Conservation (phyloP, 495 filamentous ascomycete species). For the Penicillium psychrofluorescens region DNA sequence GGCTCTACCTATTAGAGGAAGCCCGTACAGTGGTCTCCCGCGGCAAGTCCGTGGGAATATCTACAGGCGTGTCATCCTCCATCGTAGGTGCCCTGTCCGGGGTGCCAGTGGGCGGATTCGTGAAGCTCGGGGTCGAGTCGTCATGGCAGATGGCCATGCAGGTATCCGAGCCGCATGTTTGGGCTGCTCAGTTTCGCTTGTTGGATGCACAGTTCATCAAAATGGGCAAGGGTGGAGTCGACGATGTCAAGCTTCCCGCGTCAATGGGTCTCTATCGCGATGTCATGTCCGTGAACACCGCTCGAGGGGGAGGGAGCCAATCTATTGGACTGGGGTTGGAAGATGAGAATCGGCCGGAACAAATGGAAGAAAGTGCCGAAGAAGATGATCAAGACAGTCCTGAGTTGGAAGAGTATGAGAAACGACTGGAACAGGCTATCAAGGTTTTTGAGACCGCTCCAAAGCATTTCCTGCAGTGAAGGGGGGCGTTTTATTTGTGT, state of each 20-base stretch:
- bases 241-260: conserved; percentile 8
- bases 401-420: conserved; percentile 18
- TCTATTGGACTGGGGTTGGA: conserved; percentile 9
- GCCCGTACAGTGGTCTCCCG: conserved; percentile 11
- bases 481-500: no score
- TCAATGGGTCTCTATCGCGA: conserved; percentile 19
- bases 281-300: conserved; percentile 14
- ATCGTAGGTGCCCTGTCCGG: conserved; percentile 14
- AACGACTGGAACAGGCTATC: conserved; percentile 15
- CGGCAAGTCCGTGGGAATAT: conserved; percentile 7
- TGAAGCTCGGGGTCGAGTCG: conserved; percentile 12
- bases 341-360: not conserved
- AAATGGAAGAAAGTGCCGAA: not conserved
- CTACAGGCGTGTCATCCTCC: conserved; percentile 12
- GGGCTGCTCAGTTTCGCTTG: conserved; percentile 21
- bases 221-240: conserved; percentile 3
- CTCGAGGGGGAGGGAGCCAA: not conserved
- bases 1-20: conserved; percentile 15
- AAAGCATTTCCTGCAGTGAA: conserved; percentile 9
- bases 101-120: conserved; percentile 16
- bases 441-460: conserved; percentile 16
- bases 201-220: conserved; percentile 16
- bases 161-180: conserved; percentile 19
- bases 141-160: conserved; percentile 19
- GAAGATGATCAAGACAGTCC: conserved; percentile 7